Evolutionary conservation across 306 rosid genomes (phyloP), one percentile per base, ranked within the genome.

Genomic region (Prunus mira): DNA sequence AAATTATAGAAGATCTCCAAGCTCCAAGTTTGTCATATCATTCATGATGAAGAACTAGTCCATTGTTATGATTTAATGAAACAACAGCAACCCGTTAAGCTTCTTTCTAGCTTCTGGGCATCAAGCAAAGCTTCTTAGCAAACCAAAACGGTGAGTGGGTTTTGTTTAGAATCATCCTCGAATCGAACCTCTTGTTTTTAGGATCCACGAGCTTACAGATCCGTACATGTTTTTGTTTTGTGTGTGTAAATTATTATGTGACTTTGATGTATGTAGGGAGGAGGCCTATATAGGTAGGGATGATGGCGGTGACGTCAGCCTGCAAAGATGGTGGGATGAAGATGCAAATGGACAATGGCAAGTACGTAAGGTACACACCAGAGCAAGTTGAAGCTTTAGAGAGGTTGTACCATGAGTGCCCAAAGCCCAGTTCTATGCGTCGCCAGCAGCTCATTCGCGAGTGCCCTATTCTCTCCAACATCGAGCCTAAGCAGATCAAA

Each of bases 331-430:
- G 90, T 54, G 86, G 81, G 22, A 76, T 60, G 79, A 95, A 84
- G 83, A 47, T 85, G 72, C 78, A 60, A 67, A 68, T 95, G 97
- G 99, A 95, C 70, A 95, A 95, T 81, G 99, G 99, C n/a, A 95
- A 95, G 84, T 95, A 95, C 69, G 99, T 95, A 9, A 17, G 99
- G 25, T 95, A 95, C 88, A 95, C 99, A 10, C 97, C 99, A 0
- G 99, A 95, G 84, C 99, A 95, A 63, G 99, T 95, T 3, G 99
- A 95, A 56, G 97, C 99, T 8, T 89, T 95, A 0, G 99, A 95
- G 69, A 86, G 99, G 87, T 89, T 92, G 41, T 95, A 95, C 79
- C 96, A 95, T 63, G 99, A 95, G 27, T 95, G 99, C 78, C 99
- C 99, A 5, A 95, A 95, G 78, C 99, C 99, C 41, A 95, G 90